A percentile compares a stretch with the other conserved stretches of the same genome.
Evolutionary conservation across 2,329 filamentous ascomycete genomes (phyloP).

Genomic region (Aspergillus tamarii): DNA sequence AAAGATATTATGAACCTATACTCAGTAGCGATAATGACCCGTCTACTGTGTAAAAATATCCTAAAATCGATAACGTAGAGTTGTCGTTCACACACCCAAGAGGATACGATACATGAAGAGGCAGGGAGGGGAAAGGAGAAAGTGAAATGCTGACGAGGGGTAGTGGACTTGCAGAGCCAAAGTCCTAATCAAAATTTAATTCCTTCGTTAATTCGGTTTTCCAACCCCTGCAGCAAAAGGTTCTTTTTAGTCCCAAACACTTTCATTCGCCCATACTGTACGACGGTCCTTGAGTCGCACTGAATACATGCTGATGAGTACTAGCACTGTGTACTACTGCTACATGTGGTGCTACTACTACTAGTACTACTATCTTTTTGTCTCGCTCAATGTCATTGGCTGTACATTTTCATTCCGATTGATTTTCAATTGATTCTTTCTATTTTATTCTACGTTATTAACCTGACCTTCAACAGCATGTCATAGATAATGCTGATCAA

Average conservation of each 20-base stretch:
- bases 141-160: neutral
- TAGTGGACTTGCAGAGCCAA: neutral
- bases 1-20: neutral
- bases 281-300: neutral
- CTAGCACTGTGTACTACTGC: no score
- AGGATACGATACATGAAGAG: neutral
- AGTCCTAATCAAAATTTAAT: neutral
- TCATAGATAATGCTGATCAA: slow-evolving; percentile 1
- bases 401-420: neutral
- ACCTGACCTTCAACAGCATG: neutral
- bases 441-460: neutral
- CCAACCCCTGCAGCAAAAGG: neutral
- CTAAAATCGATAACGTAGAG: neutral
- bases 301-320: neutral
- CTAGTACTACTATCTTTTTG: neutral
- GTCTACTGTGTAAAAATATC: neutral
- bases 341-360: no score
- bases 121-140: neutral
- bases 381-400: neutral
- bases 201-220: neutral
- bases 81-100: neutral
- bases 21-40: neutral
- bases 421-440: neutral
- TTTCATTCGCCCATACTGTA: neutral
- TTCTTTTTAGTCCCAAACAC: neutral